Evolutionary conservation across 2,329 filamentous ascomycete species (phyloP).

Genomic region (Pseudocercospora fuligena): DNA sequence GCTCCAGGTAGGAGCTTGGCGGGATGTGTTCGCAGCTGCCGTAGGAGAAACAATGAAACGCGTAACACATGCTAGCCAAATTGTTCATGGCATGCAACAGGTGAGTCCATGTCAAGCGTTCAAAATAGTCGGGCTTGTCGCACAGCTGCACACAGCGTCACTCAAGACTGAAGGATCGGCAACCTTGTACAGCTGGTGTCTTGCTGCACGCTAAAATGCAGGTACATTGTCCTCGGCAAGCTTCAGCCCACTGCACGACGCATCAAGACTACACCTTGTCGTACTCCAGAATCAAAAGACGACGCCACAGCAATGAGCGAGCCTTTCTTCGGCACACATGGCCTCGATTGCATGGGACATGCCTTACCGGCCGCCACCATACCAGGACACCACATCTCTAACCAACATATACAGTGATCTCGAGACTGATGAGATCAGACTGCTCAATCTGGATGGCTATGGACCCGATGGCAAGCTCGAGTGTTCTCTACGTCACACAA

Average conservation of each 20-base stretch:
- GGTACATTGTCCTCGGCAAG: background rate
- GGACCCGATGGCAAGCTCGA: background rate
- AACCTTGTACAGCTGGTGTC: background rate
- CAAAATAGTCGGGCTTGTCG: background rate
- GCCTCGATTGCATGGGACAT: too few species aligned
- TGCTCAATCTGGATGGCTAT: background rate
- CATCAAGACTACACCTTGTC: too few species aligned
- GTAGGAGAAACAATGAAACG: background rate
- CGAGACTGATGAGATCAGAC: background rate
- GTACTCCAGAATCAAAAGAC: too few species aligned
- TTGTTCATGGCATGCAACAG: too few species aligned
- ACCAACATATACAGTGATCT: background rate
- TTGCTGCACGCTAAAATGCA: background rate
- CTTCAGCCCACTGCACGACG: background rate
- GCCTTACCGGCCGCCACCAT: too few species aligned
- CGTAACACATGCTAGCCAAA: too few species aligned
- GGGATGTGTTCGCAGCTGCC: background rate
- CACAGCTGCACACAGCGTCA: background rate
- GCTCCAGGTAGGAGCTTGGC: constrained; percentile 14
- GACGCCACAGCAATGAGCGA: too few species aligned
- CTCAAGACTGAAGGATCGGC: background rate
- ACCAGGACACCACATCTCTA: background rate
- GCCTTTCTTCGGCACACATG: too few species aligned
- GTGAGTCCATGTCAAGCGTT: too few species aligned
- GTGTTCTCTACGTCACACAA: background rate